A percentile compares a stretch with the other conserved stretches of the same genome.
phyloP scores from a whole-genome alignment of 805 yeast species.

The Kuraishia floccosa region DNA sequence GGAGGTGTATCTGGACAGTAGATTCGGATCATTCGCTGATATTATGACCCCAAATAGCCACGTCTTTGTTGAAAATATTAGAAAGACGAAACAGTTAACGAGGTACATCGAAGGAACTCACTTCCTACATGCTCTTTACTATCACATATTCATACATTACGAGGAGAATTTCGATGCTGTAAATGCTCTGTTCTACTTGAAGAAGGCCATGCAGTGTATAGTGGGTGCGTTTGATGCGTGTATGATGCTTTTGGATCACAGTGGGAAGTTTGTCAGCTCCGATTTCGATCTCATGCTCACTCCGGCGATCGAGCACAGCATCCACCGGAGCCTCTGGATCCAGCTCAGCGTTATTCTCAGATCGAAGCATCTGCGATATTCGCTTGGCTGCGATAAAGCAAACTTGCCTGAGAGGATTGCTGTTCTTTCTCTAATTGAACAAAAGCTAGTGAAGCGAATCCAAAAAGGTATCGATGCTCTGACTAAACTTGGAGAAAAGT shows the following conservation, averaged over 20 bases:
- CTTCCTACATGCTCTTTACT: slow-evolving; percentile 20
- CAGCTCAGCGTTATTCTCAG: background rate
- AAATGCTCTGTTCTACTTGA: slow-evolving; percentile 22
- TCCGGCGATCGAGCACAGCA: slow-evolving; percentile 13
- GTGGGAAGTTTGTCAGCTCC: slow-evolving; percentile 25
- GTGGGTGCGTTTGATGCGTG: slow-evolving; percentile 21
- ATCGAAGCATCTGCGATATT: background rate
- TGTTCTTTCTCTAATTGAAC: too few relatives aligned
- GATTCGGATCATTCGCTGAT: slow-evolving; percentile 14
- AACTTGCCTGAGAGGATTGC: background rate
- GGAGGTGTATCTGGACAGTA: slow-evolving; percentile 17
- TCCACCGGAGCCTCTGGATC: background rate
- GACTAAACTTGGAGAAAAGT: background rate
- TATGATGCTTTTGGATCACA: slow-evolving; percentile 18
- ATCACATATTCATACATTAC: slow-evolving; percentile 26
- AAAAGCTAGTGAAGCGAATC: background rate
- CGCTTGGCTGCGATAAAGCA: background rate
- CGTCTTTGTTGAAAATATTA: slow-evolving; percentile 8
- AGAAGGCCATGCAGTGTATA: slow-evolving; percentile 15
- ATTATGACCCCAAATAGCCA: slow-evolving; percentile 6
- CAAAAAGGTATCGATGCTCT: background rate
- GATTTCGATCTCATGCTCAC: slow-evolving; percentile 29
- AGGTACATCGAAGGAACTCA: slow-evolving; percentile 16
- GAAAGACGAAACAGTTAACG: slow-evolving; percentile 7
- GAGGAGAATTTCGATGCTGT: slow-evolving; percentile 17